Evolutionary conservation across 441 rosid genomes (phyloP), one percentile per base, ranked within the genome.

Genomic region (Erysimum cheiri): DNA sequence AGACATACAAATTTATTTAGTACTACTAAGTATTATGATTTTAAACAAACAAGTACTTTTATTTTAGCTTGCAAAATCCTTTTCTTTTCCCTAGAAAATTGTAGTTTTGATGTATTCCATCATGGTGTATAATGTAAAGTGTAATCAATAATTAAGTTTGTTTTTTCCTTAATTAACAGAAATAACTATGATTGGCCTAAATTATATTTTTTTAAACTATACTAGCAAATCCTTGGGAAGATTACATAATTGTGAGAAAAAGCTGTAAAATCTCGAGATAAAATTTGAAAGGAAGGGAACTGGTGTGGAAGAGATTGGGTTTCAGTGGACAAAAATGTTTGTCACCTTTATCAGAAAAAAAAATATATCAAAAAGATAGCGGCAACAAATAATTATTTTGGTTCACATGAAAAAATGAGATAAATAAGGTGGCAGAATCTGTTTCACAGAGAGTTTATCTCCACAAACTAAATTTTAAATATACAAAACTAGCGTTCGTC

Each of bases 261-360:
- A 8, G 41, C 26, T 32, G 40, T 32, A 36, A 17, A 48, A 65
- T 58, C 28, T 43, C 2, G 36, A 60, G 78, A 74, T 74, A 74
- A 60, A n/a, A 74, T 74, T 60, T 76, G 84, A 69, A 67, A 72
- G 80, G 80, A 81, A 63, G 74, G n/a, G 57, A 78, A 52, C 2
- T 49, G 72, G 60, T 69, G 71, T 44, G 7, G 71, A 78, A 66
- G 70, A 73, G 82, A 81, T 81, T 79, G 72, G 62, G 73, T 70
- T 66, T 79, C 67, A 55, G 67, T 76, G 85, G 85, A 76, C 77
- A 65, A 55, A 44, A 78, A 63, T 61, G 76, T 37, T 11, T 69
- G 53, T 31, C 71, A 73, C 49, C 36, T 70, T 74, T 62, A 74
- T 60, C 57, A 60, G 17, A 56, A 26, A 29, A 44, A 6, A 12